phyloP scores from a whole-genome alignment of 768 basidiomycete genomes.

The Hericium erinaceus region DNA sequence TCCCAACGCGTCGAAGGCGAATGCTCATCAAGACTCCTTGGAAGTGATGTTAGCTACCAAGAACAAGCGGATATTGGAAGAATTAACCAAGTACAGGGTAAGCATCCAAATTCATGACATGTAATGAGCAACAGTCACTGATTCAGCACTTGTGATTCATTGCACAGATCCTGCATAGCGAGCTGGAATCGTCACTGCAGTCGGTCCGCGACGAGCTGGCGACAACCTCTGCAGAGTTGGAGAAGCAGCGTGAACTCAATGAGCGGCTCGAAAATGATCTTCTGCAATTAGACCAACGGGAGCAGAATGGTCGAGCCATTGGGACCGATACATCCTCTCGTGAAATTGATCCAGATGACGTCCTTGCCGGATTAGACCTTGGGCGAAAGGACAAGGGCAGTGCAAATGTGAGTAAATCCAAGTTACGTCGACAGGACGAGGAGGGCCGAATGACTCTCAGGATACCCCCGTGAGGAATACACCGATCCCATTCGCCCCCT shows the following conservation, averaged over 20 bases:
- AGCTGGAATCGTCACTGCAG: constrained; percentile 65
- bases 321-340: constrained; percentile 18
- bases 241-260: constrained; percentile 71
- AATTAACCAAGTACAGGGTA: constrained; percentile 86
- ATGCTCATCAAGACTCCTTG: constrained; percentile 68
- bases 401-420: constrained; percentile 5
- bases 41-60: constrained; percentile 88
- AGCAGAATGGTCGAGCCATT: constrained; percentile 24
- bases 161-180: constrained; percentile 67
- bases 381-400: constrained; percentile 37
- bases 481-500: constrained; percentile 60
- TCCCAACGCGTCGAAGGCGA: constrained; percentile 82
- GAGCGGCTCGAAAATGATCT: constrained; percentile 91
- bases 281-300: constrained; percentile 64
- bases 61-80: constrained; percentile 88
- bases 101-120: constrained; percentile 12
- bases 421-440: not conserved
- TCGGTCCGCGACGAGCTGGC: constrained; percentile 49
- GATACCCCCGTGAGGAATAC: constrained; percentile 35
- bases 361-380: constrained; percentile 68
- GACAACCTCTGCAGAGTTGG: constrained; percentile 52
- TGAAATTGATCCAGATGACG: constrained; percentile 33
- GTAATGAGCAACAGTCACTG: not conserved
- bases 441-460: constrained; percentile 4
- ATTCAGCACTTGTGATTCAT: not conserved